Percentiles rank a stretch among this genome's conserved stretches.
Evolutionary conservation across 1,139 yeast genomes (phyloP).

Genomic region (Spathaspora sp.): DNA sequence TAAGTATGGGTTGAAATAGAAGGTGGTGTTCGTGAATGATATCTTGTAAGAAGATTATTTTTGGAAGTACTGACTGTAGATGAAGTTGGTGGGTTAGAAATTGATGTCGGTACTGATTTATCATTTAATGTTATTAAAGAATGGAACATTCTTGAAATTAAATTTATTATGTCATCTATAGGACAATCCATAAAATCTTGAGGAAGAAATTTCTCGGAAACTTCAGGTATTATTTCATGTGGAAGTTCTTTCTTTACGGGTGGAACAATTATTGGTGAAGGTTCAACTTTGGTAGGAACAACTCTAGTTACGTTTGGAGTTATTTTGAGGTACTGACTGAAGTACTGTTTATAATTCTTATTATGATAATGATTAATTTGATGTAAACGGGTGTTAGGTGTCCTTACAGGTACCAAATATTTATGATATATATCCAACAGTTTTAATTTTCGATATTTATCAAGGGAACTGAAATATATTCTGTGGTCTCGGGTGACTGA

Average conservation of each 20-base stretch:
- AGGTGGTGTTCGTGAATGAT: slow-evolving; percentile 93
- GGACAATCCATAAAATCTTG: slow-evolving; percentile 64
- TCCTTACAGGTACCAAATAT: slow-evolving; percentile 17
- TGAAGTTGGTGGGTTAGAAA: slow-evolving; percentile 25
- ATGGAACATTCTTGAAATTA: slow-evolving; percentile 78
- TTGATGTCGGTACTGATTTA: slow-evolving; percentile 38
- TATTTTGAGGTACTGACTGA: slow-evolving; percentile 1
- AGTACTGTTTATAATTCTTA: slow-evolving; percentile 6
- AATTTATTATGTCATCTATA: slow-evolving; percentile 62
- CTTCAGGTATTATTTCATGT: neutral
- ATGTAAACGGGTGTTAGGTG: slow-evolving; percentile 10
- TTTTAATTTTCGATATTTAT: slow-evolving; percentile 22
- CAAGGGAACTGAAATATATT: slow-evolving; percentile 24
- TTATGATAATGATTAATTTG: slow-evolving; percentile 3
- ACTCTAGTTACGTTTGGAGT: neutral
- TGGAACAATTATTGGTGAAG: slow-evolving; percentile 3
- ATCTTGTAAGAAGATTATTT: slow-evolving; percentile 61
- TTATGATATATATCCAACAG: slow-evolving; percentile 28
- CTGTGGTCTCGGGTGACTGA: slow-evolving; percentile 21
- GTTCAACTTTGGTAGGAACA: neutral
- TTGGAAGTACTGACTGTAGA: slow-evolving; percentile 12
- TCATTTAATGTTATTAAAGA: slow-evolving; percentile 73
- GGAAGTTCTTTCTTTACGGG: slow-evolving; percentile 4
- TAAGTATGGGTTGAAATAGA: slow-evolving; percentile 79
- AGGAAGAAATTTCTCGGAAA: slow-evolving; percentile 40